Evolutionary conservation across 805 yeast species (phyloP), one percentile per base, ranked within the genome.

Genomic region (Wickerhamiella vanderwaltii): DNA sequence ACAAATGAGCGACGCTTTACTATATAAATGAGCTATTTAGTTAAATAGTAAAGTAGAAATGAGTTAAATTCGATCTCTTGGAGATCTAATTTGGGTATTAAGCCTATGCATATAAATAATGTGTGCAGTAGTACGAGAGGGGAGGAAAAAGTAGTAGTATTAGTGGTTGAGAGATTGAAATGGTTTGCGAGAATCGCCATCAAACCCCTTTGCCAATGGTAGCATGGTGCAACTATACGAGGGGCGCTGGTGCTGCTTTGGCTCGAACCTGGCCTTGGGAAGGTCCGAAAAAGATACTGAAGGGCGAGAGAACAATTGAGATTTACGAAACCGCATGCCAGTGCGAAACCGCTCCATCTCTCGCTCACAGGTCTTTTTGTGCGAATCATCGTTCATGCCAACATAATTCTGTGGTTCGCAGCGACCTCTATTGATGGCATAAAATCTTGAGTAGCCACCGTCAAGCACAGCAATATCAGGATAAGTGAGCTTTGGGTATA

Each of bases 381-480:
- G 65, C 38, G 49, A 48, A 16, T 68, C 64, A 54, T 74, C 84
- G 63, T 79, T 77, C 98, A 88, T 88, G 51, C 78, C 88, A 39
- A 87, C 75, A 53, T 91, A 91, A 42, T 73, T 75, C 50, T 74
- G 81, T 2, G 94, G 94, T 46, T 57, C 65, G 56, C 96, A 86
- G 33, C 77, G 64, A 17, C 58, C 59, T 35, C 73, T 67, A 56
- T 67, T 75, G 23, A 60, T 58, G 36, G 76, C 77, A 59, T 68
- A 87, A 55, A 87, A 91, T 29, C 67, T 66, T 56, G 79, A 77
- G 66, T 91, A 91, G 9, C 98, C 98, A 22, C 97, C 97, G 48
- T 85, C 82, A 34, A 91, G 66, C 25, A 91, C 75, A 28, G 84
- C 76, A 32, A 91, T 75, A 61, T 91, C 95, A 2, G 98, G 98